Conservation (phyloP, 2,329 filamentous ascomycete species). For the Plectosphaerella plurivora region DNA sequence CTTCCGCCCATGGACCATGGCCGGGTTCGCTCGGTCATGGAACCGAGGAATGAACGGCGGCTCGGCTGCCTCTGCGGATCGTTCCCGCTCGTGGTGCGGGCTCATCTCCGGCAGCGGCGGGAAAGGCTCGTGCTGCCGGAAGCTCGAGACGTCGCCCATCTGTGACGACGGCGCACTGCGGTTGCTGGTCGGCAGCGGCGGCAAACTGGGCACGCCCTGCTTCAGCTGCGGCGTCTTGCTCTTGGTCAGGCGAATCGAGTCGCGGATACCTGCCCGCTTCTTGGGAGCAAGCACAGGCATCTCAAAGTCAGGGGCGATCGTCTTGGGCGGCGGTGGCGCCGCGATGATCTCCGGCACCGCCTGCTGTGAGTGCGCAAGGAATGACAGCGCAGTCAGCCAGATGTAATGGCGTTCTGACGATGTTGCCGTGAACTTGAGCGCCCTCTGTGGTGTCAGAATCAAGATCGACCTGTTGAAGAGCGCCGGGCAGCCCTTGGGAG, state of each 20-base stretch:
- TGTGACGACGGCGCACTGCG: slow-evolving; percentile 30
- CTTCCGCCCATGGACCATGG: slow-evolving; percentile 67
- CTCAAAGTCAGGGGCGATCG: slow-evolving; percentile 48
- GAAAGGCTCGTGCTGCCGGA: slow-evolving; percentile 34
- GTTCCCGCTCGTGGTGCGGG: slow-evolving; percentile 39
- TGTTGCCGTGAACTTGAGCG: slow-evolving; percentile 88
- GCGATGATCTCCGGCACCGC: slow-evolving; percentile 70
- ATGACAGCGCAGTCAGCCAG: slow-evolving; percentile 92
- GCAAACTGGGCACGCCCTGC: slow-evolving; percentile 48
- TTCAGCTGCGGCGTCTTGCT: slow-evolving; percentile 43
- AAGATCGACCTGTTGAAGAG: slow-evolving; percentile 92
- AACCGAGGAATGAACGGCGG: slow-evolving; percentile 70
- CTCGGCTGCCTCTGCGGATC: slow-evolving; percentile 59
- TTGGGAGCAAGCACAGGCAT: slow-evolving; percentile 38
- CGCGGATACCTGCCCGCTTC: slow-evolving; percentile 62
- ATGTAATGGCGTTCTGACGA: slow-evolving; percentile 84
- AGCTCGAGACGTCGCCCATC: slow-evolving; percentile 29
- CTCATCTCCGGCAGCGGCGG: slow-evolving; percentile 19
- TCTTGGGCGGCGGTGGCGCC: slow-evolving; percentile 45
- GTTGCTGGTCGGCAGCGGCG: slow-evolving; percentile 41
- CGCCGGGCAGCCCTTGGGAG: slow-evolving; percentile 63
- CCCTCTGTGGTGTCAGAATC: slow-evolving; percentile 87
- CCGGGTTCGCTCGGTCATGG: slow-evolving; percentile 48
- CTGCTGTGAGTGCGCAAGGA: slow-evolving; percentile 85
- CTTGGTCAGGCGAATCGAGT: slow-evolving; percentile 88